A percentile compares a stretch with the other conserved stretches of the same genome.
Evolutionary conservation across 2,329 filamentous ascomycete genomes (phyloP).

Genomic region (Hyphodiscus sp.): DNA sequence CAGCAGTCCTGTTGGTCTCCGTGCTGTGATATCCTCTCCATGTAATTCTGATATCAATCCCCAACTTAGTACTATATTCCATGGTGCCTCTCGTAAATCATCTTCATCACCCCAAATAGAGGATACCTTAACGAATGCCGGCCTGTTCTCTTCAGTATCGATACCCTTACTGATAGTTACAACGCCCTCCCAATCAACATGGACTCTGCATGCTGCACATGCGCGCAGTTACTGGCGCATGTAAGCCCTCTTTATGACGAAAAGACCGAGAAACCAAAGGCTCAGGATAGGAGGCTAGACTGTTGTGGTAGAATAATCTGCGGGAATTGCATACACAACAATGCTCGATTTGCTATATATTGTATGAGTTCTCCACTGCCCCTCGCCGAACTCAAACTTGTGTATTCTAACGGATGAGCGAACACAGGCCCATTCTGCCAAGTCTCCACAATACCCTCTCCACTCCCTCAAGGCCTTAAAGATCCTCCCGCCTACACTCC

Average conservation of each 20-base stretch:
- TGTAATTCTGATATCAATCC: no score
- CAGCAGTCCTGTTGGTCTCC: no score
- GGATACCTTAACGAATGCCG: no score
- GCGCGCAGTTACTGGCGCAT: constrained; percentile 53
- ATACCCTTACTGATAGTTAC: background rate
- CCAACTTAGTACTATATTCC: no score
- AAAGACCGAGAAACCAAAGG: constrained; percentile 54
- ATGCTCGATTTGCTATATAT: constrained; percentile 34
- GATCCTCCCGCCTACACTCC: constrained; percentile 61
- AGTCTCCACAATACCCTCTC: constrained; percentile 53
- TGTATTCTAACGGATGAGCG: constrained; percentile 1
- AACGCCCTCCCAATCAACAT: constrained; percentile 6
- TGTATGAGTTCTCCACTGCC: constrained; percentile 31
- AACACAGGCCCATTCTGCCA: constrained; percentile 62
- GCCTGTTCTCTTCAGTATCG: no score
- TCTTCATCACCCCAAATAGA: no score
- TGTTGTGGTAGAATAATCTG: constrained; percentile 71
- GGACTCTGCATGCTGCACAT: constrained; percentile 57
- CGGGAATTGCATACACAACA: constrained; percentile 53
- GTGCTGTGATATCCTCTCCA: no score
- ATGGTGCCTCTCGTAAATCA: no score
- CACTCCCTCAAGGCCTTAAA: constrained; percentile 57
- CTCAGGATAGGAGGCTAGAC: constrained; percentile 52
- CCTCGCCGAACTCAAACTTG: constrained; percentile 1
- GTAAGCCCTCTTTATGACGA: constrained; percentile 45